A percentile compares a stretch with the other conserved stretches of the same genome.
Evolutionary conservation across 495 filamentous ascomycete species (phyloP).

Genomic region (Cairneyella variabilis): DNA sequence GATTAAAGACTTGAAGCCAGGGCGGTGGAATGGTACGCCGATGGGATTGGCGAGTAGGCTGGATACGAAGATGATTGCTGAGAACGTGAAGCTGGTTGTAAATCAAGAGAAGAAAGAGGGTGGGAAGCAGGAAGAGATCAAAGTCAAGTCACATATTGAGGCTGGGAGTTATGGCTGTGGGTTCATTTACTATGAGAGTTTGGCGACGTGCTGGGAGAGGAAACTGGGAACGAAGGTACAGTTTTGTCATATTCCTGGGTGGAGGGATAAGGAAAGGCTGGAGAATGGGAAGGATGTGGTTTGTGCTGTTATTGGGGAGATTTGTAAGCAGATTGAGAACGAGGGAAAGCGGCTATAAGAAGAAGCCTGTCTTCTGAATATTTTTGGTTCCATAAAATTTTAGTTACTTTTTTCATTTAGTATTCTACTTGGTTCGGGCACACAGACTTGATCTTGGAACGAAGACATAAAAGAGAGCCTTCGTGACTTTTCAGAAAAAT

Average conservation of each 20-base stretch:
- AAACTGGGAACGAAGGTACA: neutral
- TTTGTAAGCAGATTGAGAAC: neutral
- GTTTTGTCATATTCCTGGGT: slow-evolving; percentile 5
- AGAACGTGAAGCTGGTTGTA: neutral
- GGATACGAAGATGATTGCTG: too few relatives aligned
- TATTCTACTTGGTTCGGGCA: too few relatives aligned
- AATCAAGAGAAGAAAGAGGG: neutral
- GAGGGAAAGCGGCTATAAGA: too few relatives aligned
- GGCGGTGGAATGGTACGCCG: neutral
- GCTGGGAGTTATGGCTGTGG: neutral
- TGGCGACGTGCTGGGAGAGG: slow-evolving; percentile 1
- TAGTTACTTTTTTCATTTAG: too few relatives aligned
- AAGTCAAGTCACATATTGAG: neutral
- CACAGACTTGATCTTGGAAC: too few relatives aligned
- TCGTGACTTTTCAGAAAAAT: too few relatives aligned
- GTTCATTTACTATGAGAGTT: slow-evolving; percentile 8
- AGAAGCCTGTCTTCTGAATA: too few relatives aligned
- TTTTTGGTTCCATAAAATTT: too few relatives aligned
- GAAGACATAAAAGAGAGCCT: too few relatives aligned
- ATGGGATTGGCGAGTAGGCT: neutral
- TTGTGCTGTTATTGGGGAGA: slow-evolving; percentile 1
- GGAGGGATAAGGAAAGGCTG: neutral
- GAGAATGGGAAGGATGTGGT: neutral
- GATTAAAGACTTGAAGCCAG: neutral
- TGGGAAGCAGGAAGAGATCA: neutral